Evolutionary conservation across 306 rosid genomes (phyloP).

Genomic region (Rubus idaeus): DNA sequence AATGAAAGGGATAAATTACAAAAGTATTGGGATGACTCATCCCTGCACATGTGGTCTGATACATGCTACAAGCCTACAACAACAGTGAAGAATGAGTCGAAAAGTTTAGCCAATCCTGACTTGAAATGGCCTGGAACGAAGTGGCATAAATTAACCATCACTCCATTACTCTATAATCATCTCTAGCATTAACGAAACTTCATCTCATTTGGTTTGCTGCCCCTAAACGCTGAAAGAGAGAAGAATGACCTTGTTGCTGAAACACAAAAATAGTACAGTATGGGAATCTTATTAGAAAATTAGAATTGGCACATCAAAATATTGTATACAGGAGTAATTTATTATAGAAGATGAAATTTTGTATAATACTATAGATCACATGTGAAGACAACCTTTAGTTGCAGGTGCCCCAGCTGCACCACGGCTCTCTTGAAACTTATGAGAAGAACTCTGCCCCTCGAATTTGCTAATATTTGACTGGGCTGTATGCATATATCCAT

Average conservation of each 20-base stretch:
- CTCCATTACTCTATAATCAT: conserved; percentile 11
- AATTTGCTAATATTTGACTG: conserved; percentile 50
- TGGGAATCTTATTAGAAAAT: conserved; percentile 4
- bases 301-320: background rate
- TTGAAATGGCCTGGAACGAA: conserved; percentile 27
- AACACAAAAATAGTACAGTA: conserved; percentile 32
- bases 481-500: conserved; percentile 33
- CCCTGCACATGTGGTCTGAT: conserved; percentile 17
- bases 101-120: conserved; percentile 21
- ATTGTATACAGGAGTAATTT: background rate
- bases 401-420: conserved; percentile 51
- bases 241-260: conserved; percentile 93
- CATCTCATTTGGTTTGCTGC: conserved; percentile 35
- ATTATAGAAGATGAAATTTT: background rate
- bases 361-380: conserved; percentile 14
- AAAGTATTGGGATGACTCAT: conserved; percentile 2
- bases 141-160: conserved; percentile 1
- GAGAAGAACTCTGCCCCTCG: conserved; percentile 49
- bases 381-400: conserved; percentile 67
- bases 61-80: conserved; percentile 9
- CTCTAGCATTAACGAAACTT: conserved; percentile 33
- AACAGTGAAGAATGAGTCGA: conserved; percentile 12
- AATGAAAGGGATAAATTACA: conserved; percentile 1
- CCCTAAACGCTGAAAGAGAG: conserved; percentile 98
- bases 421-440: conserved; percentile 54